Conservation (phyloP, 805 yeast species). For the Yarrowia sp. region DNA sequence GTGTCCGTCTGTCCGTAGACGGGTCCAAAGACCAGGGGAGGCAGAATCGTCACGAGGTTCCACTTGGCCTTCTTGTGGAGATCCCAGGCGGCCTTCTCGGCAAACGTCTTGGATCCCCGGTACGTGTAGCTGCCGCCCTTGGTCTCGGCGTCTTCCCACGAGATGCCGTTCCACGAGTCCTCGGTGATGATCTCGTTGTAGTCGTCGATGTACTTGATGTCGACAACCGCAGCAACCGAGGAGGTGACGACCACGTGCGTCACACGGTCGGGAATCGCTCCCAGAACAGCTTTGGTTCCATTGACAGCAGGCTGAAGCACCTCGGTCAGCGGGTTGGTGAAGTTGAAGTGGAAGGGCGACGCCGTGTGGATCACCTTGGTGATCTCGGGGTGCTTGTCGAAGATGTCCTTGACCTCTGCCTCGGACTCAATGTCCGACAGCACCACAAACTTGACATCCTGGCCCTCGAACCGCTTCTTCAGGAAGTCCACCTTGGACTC, state of each 20-base stretch:
- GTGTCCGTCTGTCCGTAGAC: slow-evolving; percentile 35
- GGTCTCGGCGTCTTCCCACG: slow-evolving; percentile 34
- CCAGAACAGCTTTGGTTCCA: slow-evolving; percentile 47
- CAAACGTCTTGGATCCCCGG: slow-evolving; percentile 50
- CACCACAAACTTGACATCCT: slow-evolving; percentile 34
- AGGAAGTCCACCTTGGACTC: slow-evolving; percentile 43
- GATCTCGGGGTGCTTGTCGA: slow-evolving; percentile 42
- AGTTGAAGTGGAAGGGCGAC: slow-evolving; percentile 40
- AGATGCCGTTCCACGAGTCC: slow-evolving; percentile 41
- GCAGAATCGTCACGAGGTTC: slow-evolving; percentile 35
- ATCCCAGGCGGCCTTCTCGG: slow-evolving; percentile 59
- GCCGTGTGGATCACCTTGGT: slow-evolving; percentile 44
- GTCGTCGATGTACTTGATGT: slow-evolving; percentile 30
- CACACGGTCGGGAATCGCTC: slow-evolving; percentile 43
- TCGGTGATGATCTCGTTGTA: slow-evolving; percentile 37
- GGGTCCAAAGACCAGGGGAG: slow-evolving; percentile 41
- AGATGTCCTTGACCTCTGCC: slow-evolving; percentile 50
- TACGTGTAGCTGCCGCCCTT: slow-evolving; percentile 28
- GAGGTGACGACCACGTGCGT: slow-evolving; percentile 49
- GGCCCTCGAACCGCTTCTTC: slow-evolving; percentile 32
- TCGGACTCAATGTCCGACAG: slow-evolving; percentile 37
- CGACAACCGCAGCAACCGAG: slow-evolving; percentile 49
- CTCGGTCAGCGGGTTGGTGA: slow-evolving; percentile 43
- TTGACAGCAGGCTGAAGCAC: slow-evolving; percentile 48
- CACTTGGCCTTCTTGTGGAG: slow-evolving; percentile 41